Conservation (phyloP, 2,329 filamentous ascomycete species). For the Beauveria rudraprayagi region DNA sequence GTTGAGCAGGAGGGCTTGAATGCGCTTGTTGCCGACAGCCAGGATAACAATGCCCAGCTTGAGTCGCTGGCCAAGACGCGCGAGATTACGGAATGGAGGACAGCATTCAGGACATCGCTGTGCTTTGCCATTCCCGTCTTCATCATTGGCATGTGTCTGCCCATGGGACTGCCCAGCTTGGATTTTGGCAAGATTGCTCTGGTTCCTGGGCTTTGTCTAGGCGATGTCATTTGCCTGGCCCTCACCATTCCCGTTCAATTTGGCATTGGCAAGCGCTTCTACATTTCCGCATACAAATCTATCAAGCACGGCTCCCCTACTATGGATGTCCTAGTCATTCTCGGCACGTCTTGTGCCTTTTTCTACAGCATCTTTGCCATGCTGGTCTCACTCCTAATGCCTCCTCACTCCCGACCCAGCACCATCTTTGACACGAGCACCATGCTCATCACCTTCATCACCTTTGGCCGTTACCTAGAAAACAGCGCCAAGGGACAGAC, state of each 20-base stretch:
- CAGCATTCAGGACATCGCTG: conserved; percentile 68
- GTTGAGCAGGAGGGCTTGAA: conserved; percentile 82
- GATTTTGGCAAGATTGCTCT: conserved; percentile 67
- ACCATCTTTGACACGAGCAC: conserved; percentile 97
- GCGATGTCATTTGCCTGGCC: conserved; percentile 73
- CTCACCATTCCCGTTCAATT: conserved; percentile 94
- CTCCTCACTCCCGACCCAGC: conserved; percentile 70
- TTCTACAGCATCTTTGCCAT: conserved; percentile 90
- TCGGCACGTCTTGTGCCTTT: conserved; percentile 92
- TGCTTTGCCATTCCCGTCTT: conserved; percentile 86
- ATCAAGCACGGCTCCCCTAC: conserved; percentile 85
- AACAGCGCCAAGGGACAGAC: conserved; percentile 95
- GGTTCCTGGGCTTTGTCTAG: conserved; percentile 73
- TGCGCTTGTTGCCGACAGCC: conserved; percentile 78
- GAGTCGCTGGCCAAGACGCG: conserved; percentile 94
- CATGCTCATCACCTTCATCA: conserved; percentile 96
- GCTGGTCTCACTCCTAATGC: conserved; percentile 67
- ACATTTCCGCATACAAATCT: conserved; percentile 86
- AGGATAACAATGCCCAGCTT: conserved; percentile 94
- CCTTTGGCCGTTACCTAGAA: conserved; percentile 82
- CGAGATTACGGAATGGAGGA: conserved; percentile 89
- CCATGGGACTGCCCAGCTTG: conserved; percentile 69
- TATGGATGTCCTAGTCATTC: conserved; percentile 93
- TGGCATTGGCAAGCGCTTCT: conserved; percentile 90
- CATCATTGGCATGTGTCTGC: conserved; percentile 84